A percentile compares a stretch with the other conserved stretches of the same genome.
These are phyloP conservation scores for Fragaria iinumae DNA, from an alignment of 306 rosid genomes.

Conservation along the genomic window DNA sequence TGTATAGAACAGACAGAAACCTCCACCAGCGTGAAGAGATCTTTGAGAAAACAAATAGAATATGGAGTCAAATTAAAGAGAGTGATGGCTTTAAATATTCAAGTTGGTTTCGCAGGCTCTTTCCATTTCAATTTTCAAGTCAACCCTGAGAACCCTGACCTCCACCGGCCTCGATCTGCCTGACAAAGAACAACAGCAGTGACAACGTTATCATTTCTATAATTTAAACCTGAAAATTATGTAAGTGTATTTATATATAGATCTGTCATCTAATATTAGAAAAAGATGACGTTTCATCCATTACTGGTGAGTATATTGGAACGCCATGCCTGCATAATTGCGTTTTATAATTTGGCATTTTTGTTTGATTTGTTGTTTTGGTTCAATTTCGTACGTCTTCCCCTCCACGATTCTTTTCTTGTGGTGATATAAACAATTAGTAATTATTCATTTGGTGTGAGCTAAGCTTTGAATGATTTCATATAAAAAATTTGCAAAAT, in stretches of 20 bases:
- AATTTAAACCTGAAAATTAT: background rate
- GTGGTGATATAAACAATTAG: background rate
- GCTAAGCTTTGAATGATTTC: background rate
- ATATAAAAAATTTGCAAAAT: background rate
- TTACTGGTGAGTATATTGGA: background rate
- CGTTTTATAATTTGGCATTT: background rate
- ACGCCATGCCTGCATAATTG: constrained; percentile 9
- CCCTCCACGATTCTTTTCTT: background rate
- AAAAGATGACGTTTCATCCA: constrained; percentile 4
- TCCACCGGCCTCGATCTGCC: constrained; percentile 14
- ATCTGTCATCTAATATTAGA: background rate
- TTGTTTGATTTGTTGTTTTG: background rate
- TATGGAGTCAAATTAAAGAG: background rate
- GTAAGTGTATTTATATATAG: background rate
- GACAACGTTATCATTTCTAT: background rate
- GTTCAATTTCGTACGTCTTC: background rate
- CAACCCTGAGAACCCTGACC: background rate
- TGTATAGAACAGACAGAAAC: constrained; percentile 24
- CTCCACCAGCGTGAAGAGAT: constrained; percentile 25
- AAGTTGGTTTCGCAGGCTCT: constrained; percentile 10
- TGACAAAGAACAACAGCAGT: constrained; percentile 7
- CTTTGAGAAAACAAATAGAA: background rate
- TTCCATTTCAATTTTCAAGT: background rate
- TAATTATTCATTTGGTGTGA: background rate
- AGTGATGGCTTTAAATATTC: background rate